These are phyloP conservation scores for Penicillium ucsense DNA, from an alignment of 495 filamentous ascomycete species.

Conservation along the genomic window DNA sequence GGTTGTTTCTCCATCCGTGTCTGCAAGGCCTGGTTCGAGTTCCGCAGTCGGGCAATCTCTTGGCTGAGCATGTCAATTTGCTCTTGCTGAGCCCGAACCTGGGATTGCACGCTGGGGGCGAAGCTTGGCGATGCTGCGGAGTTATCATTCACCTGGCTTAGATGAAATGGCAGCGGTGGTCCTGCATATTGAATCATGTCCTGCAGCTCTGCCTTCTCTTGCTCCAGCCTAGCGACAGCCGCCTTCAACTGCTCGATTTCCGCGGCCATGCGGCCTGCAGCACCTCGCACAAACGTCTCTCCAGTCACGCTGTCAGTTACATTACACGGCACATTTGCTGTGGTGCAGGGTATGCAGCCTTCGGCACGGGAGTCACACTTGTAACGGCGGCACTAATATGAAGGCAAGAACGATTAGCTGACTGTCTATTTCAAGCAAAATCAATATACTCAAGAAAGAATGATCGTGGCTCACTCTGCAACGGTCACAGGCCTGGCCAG, in stretches of 20 bases:
- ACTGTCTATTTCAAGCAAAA: neutral
- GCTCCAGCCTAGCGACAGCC: neutral
- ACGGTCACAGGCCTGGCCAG: conserved; percentile 82
- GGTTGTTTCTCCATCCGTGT: too few relatives aligned
- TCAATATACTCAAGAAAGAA: conserved; percentile 9
- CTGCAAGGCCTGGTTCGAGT: too few relatives aligned
- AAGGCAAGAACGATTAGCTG: neutral
- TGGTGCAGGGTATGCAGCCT: conserved; percentile 67
- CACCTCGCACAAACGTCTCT: conserved; percentile 63
- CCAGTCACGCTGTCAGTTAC: conserved; percentile 85
- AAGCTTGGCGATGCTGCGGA: too few relatives aligned
- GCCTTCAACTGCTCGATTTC: neutral
- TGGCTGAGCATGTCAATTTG: too few relatives aligned
- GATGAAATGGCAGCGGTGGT: too few relatives aligned
- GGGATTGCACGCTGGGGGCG: too few relatives aligned
- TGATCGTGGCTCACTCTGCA: conserved; percentile 55
- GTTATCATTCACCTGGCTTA: too few relatives aligned
- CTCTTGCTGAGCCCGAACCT: too few relatives aligned
- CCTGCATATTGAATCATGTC: neutral
- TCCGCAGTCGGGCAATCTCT: too few relatives aligned
- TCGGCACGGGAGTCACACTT: conserved; percentile 64
- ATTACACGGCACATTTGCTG: conserved; percentile 60
- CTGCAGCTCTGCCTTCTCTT: neutral
- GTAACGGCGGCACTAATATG: conserved; percentile 64
- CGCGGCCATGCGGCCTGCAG: neutral